phyloP scores from a whole-genome alignment of 2,329 filamentous ascomycete species.

The Talaromyces sp. region DNA sequence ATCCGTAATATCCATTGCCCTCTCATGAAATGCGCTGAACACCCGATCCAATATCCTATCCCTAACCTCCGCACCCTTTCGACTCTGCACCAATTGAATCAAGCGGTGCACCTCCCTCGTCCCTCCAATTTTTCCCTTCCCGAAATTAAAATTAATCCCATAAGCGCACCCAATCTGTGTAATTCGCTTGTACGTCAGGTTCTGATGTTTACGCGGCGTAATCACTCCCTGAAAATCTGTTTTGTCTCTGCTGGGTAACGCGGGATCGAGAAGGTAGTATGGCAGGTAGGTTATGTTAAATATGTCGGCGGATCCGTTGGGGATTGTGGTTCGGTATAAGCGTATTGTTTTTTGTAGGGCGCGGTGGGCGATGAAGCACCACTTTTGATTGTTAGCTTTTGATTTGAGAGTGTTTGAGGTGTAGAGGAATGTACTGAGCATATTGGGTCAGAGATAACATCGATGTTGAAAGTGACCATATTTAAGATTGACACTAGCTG shows the following conservation, averaged over 20 bases:
- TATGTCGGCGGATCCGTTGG: conserved; percentile 11
- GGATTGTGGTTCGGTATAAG: conserved; percentile 10
- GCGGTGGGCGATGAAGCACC: conserved; percentile 15
- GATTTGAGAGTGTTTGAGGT: background rate
- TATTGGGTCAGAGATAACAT: conserved; percentile 10
- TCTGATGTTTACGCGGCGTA: background rate
- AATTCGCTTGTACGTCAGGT: conserved; percentile 9
- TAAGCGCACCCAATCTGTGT: conserved; percentile 11
- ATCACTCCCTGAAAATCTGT: conserved; percentile 2
- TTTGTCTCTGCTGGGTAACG: conserved; percentile 2
- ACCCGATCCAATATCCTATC: background rate
- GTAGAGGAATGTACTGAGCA: conserved; percentile 6
- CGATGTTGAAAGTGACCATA: conserved; percentile 11
- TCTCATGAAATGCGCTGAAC: conserved; percentile 5
- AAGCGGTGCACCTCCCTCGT: conserved; percentile 13
- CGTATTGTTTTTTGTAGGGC: background rate
- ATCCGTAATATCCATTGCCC: conserved; percentile 12
- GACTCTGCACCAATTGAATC: conserved; percentile 12
- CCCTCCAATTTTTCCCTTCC: conserved; percentile 7
- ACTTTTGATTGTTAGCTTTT: background rate
- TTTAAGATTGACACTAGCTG: background rate
- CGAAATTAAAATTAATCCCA: conserved; percentile 11
- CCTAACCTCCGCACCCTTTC: background rate
- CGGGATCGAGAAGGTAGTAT: conserved; percentile 14
- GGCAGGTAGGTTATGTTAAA: conserved; percentile 15